Evolutionary conservation across 495 filamentous ascomycete genomes (phyloP).

Genomic region (Evansstolkia leycettana): DNA sequence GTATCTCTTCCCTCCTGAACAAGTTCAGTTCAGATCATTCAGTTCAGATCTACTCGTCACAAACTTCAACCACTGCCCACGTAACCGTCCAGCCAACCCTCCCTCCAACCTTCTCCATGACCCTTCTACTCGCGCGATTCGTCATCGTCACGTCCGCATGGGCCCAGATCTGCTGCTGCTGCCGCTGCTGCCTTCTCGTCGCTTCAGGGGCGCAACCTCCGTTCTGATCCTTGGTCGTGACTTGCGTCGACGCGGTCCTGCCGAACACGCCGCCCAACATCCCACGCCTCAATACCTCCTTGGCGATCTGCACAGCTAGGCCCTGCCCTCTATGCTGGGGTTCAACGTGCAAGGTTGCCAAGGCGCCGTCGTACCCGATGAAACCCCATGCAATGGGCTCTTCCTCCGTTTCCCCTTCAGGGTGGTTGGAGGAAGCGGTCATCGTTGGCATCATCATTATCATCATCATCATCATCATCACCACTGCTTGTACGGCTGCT

Average conservation of each 20-base stretch:
- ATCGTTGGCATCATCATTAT: too few species aligned
- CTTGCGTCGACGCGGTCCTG: too few species aligned
- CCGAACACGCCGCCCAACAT: slow-evolving; percentile 9
- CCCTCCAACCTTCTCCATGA: slow-evolving; percentile 38
- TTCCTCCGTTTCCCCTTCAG: slow-evolving; percentile 8
- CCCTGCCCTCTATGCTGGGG: slow-evolving; percentile 32
- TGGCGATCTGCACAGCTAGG: slow-evolving; percentile 25
- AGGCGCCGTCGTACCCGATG: slow-evolving; percentile 31
- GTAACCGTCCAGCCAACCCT: slow-evolving; percentile 17
- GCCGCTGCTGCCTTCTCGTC: slow-evolving; percentile 4
- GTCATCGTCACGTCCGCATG: slow-evolving; percentile 34
- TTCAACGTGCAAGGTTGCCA: slow-evolving; percentile 39
- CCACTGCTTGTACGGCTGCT: slow-evolving; percentile 11
- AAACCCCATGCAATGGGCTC: slow-evolving; percentile 33
- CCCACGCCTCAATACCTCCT: slow-evolving; percentile 20
- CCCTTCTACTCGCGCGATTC: slow-evolving; percentile 35
- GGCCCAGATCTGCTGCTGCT: slow-evolving; percentile 19
- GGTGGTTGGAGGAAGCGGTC: slow-evolving; percentile 1
- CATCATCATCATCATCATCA: too few species aligned
- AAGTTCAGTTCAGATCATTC: too few species aligned
- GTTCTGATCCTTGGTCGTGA: too few species aligned
- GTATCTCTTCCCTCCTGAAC: too few species aligned
- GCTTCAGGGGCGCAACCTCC: background rate
- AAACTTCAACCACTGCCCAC: background rate
- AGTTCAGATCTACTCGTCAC: too few species aligned